These are phyloP conservation scores for Cladosporium sphaerospermum DNA, from an alignment of 2,329 filamentous ascomycete genomes.

Conservation along the genomic window DNA sequence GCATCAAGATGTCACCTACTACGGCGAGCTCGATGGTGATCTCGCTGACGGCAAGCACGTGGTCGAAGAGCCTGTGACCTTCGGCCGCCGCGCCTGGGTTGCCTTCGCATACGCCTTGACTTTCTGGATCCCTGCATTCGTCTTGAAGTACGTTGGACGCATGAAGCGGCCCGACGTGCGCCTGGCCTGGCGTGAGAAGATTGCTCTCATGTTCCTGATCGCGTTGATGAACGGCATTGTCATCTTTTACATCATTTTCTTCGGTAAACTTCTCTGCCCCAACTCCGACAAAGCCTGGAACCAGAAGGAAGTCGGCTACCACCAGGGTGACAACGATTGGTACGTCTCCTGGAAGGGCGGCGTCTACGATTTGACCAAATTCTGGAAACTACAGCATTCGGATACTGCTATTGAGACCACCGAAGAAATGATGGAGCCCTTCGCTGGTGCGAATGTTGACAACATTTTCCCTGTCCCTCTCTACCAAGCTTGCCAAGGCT, in stretches of 20 bases:
- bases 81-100: slow-evolving; percentile 70
- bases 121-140: slow-evolving; percentile 87
- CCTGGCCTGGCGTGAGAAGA: slow-evolving; percentile 94
- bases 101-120: slow-evolving; percentile 77
- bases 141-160: slow-evolving; percentile 73
- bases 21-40: slow-evolving; percentile 73
- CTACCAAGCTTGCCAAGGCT: slow-evolving; percentile 63
- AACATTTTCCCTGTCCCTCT: slow-evolving; percentile 81
- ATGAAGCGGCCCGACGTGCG: slow-evolving; percentile 98
- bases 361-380: slow-evolving; percentile 88
- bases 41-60: slow-evolving; percentile 70
- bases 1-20: slow-evolving; percentile 63
- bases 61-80: slow-evolving; percentile 59
- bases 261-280: slow-evolving; percentile 80
- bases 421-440: slow-evolving; percentile 62
- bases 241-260: slow-evolving; percentile 86
- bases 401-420: slow-evolving; percentile 56
- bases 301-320: slow-evolving; percentile 59
- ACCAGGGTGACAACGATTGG: slow-evolving; percentile 68
- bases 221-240: slow-evolving; percentile 71
- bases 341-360: slow-evolving; percentile 82
- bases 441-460: slow-evolving; percentile 73
- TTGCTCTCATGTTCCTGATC: slow-evolving; percentile 77
- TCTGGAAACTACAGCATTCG: slow-evolving; percentile 79
- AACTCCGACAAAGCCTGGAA: slow-evolving; percentile 89